Evolutionary conservation across 2,329 filamentous ascomycete genomes (phyloP).

Genomic region (Clarireedia hainanense): DNA sequence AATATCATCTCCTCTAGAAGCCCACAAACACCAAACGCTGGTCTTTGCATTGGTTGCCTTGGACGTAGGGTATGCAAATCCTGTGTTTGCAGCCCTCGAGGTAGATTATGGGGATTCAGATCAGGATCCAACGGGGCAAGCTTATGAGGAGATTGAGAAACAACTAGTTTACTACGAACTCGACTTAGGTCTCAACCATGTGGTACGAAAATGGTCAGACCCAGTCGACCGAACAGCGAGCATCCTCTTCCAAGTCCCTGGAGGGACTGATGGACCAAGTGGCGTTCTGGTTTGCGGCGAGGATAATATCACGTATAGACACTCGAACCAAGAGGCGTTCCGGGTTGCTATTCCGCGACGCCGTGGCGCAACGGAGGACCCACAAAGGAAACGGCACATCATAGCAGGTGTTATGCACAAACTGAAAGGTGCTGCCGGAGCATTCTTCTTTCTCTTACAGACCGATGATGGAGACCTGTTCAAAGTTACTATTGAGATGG

Average conservation of each 20-base stretch:
- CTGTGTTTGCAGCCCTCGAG: constrained; percentile 90
- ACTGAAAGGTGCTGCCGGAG: constrained; percentile 70
- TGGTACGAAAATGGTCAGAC: constrained; percentile 94
- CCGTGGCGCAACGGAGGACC: constrained; percentile 83
- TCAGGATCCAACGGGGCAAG: constrained; percentile 79
- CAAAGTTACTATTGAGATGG: constrained; percentile 90
- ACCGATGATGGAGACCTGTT: constrained; percentile 98
- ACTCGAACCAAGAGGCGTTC: constrained; percentile 87
- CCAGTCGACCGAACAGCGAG: constrained; percentile 84
- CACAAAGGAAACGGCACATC: constrained; percentile 79
- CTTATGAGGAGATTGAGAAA: constrained; percentile 76
- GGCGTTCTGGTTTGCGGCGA: constrained; percentile 92
- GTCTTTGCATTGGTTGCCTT: constrained; percentile 82
- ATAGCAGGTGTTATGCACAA: constrained; percentile 95
- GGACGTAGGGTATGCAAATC: constrained; percentile 95
- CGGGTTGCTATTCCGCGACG: constrained; percentile 83
- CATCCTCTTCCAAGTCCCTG: constrained; percentile 89
- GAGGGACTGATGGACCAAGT: constrained; percentile 86
- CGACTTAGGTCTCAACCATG: constrained; percentile 92
- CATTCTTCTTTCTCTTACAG: constrained; percentile 95
- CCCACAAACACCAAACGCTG: constrained; percentile 84
- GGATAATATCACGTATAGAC: constrained; percentile 93
- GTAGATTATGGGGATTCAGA: constrained; percentile 89
- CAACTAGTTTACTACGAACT: constrained; percentile 95
- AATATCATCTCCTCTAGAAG: constrained; percentile 94